A percentile compares a stretch with the other conserved stretches of the same genome.
These are phyloP conservation scores for Cutaneotrichosporon cutaneum DNA, from an alignment of 1,284 basidiomycete species.

Conservation along the genomic window DNA sequence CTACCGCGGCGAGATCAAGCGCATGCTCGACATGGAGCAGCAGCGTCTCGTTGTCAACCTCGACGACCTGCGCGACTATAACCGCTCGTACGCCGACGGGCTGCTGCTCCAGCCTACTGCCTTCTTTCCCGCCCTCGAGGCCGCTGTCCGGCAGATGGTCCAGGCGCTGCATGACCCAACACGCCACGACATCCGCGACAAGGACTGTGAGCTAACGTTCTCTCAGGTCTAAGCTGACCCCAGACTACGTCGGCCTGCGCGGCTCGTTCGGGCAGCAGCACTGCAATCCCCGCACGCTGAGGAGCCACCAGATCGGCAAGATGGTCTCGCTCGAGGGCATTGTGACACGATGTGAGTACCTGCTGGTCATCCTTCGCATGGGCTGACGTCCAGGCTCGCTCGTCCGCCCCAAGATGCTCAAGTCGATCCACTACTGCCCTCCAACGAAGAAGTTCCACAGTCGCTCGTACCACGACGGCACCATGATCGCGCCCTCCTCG, in stretches of 20 bases:
- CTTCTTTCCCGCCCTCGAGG: conserved; percentile 88
- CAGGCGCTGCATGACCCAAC: conserved; percentile 71
- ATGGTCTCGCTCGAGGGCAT: conserved; percentile 99
- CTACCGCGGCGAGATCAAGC: conserved; percentile 81
- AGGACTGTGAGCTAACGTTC: conserved; percentile 54
- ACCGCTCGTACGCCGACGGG: conserved; percentile 68
- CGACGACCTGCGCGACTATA: conserved; percentile 93
- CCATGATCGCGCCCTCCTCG: conserved; percentile 69
- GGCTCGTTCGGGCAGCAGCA: conserved; percentile 99
- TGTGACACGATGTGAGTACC: conserved; percentile 77
- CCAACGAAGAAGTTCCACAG: conserved; percentile 80
- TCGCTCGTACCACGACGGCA: conserved; percentile 89
- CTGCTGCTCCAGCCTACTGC: conserved; percentile 85
- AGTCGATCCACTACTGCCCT: conserved; percentile 93
- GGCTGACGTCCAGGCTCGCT: conserved; percentile 63
- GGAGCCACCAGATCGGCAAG: conserved; percentile 83
- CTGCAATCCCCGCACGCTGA: conserved; percentile 89
- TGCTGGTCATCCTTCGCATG: not conserved
- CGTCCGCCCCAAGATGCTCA: conserved; percentile 97
- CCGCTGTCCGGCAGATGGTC: conserved; percentile 74
- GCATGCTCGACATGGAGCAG: conserved; percentile 79
- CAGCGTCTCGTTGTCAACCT: conserved; percentile 93
- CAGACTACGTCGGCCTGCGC: conserved; percentile 77
- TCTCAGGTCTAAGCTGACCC: not conserved
- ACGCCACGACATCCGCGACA: conserved; percentile 79